Evolutionary conservation across 805 yeast genomes (phyloP), one percentile per base, ranked within the genome.

Genomic region (Grigorovia transvaalensis): DNA sequence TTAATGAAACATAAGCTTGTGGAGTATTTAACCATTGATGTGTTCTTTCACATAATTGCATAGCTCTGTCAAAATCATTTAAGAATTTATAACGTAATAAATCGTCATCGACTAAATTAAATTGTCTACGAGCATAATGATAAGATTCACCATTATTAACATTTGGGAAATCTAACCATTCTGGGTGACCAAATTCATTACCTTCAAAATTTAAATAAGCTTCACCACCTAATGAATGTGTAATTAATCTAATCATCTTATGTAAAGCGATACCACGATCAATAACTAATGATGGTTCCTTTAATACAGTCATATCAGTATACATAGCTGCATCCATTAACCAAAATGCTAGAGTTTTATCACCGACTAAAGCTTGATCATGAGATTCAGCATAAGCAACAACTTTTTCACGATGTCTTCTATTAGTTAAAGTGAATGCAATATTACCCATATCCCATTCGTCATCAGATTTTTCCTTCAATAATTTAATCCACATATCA

Each of bases 281-380:
- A 56, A 91, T 76, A 12, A 84, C 78, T 3, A 86, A 85, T 1
- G 95, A 85, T 49, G 84, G 72, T 50, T 82, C 86, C 1, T 88
- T 72, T 46, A 90, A 63, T 1, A 75, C 75, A 15, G 95, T 84
- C 99, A 91, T 91, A 70, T 89, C 82, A 40, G 97, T 91, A 69
- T 91, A 91, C 98, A 91, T 90, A 58, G 90, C 96, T 56, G 91
- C 89, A 71, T 91, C 99, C 98, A 91, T 91, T 52, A 91, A 76
- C 99, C 99, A 93, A 65, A 91, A 91, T 0, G 98, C 98, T 53
- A 91, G 71, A 2, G 96, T 88, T 67, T 91, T 91, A 67, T 91
- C 99, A 50, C 99, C 99, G 20, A 91, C 99, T 51, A 91, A 75
- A 8, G 98, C 98, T 72, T 91, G 99, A 66, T 91, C 99, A 65